Base-by-base conservation (phyloP, 2,329 filamentous ascomycete genomes). In the Pseudocercospora eumusae region DNA sequence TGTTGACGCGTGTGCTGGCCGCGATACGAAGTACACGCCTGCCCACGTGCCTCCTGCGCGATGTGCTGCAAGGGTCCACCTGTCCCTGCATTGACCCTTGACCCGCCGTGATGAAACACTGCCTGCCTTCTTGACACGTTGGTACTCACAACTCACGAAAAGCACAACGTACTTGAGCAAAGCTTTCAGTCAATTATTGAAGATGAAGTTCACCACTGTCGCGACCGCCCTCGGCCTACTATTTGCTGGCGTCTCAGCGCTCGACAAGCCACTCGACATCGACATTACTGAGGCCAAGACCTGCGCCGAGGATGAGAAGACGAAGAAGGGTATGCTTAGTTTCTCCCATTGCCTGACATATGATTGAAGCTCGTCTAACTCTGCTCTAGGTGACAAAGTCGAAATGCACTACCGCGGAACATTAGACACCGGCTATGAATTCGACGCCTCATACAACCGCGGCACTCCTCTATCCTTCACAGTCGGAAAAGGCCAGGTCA, bases 401-500 rank as follows among this genome's bases (percentile, higher is more conserved):
- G 82, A 87, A 59, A 92, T 97, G 72, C 92, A 97, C 81, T 97
- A 98, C 82, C 85, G 85, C 60, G 93, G 93, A 70, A 95, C 89
- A 1, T 85, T 97, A 31, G 83, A 81, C 42, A 86, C 87, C 66
- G 93, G 92, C 74, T 77, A 55, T 52, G 68, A 70, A 54, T 79
- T 79, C 70, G 77, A 80, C 68, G 76, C 78, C 60, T 78, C 75
- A 76, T 96, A 96, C 80, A 88, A 96, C 74, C 88, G 93, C 61
- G 86, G 87, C 59, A 77, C 81, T 64, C 95, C 95, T 4, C 84
- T 99, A 72, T 81, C 76, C 70, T 98, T 99, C 80, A 86, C 83
- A 66, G 82, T 99, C 49, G 95, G 93, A 61, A 81, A 83, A 59
- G 93, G 93, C 50, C 86, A 90, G 76, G 95, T 98, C 63, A 99